Percentiles rank a stretch among this genome's conserved stretches.
These are phyloP conservation scores for Syzygium aqueum DNA, from an alignment of 345 rosid species.

Conservation along the genomic window DNA sequence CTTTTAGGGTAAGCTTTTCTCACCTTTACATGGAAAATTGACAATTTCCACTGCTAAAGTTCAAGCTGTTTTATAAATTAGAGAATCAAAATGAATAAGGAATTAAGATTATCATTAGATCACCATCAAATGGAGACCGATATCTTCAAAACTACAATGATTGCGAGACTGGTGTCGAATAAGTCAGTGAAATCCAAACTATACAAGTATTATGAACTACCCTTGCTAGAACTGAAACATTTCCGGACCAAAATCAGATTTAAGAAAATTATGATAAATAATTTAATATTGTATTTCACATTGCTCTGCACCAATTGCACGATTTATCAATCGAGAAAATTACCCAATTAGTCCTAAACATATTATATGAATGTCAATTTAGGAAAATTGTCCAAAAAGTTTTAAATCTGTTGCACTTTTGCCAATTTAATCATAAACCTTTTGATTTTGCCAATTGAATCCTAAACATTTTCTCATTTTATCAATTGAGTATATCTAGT, in stretches of 20 bases:
- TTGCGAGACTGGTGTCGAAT: background rate
- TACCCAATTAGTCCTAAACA: background rate
- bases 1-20: background rate
- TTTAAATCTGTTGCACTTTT: too few species aligned
- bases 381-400: too few species aligned
- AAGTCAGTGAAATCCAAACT: background rate
- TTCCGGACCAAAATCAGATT: background rate
- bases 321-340: background rate
- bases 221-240: background rate
- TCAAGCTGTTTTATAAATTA: background rate
- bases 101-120: background rate
- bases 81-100: background rate
- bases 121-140: background rate
- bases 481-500: too few species aligned
- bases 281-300: background rate
- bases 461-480: too few species aligned
- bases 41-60: background rate
- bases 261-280: background rate
- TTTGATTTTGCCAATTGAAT: too few species aligned
- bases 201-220: background rate
- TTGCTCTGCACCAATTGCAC: background rate
- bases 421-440: too few species aligned
- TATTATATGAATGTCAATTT: background rate
- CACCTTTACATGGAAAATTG: background rate
- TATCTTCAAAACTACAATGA: background rate